A percentile compares a stretch with the other conserved stretches of the same genome.
phyloP scores from a whole-genome alignment of 805 yeast species.

The Clavispora santaluciae region DNA sequence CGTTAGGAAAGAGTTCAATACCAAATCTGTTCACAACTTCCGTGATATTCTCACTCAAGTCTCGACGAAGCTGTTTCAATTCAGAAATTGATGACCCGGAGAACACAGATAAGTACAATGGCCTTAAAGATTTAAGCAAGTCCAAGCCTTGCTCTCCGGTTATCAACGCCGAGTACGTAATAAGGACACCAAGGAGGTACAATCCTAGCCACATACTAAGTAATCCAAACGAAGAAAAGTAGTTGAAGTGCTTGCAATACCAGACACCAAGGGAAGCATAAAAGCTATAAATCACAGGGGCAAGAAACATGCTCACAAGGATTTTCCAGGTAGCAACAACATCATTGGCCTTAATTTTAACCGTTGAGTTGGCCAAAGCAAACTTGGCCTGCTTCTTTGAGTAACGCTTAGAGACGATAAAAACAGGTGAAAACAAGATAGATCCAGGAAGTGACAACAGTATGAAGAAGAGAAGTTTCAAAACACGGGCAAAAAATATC shows the following conservation, averaged over 20 bases:
- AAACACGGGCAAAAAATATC: conserved; percentile 52
- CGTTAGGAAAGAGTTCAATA: conserved; percentile 75
- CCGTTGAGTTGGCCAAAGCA: conserved; percentile 83
- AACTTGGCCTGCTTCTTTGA: conserved; percentile 67
- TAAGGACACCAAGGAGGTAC: conserved; percentile 61
- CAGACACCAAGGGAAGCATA: conserved; percentile 66
- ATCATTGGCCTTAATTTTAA: conserved; percentile 87
- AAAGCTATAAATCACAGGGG: conserved; percentile 78
- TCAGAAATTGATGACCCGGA: conserved; percentile 53
- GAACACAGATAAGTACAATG: conserved; percentile 63
- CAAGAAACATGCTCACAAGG: conserved; percentile 78
- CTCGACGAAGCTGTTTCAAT: conserved; percentile 56
- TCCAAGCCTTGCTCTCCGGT: conserved; percentile 95
- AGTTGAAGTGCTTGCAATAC: conserved; percentile 13
- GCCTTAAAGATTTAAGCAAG: conserved; percentile 74
- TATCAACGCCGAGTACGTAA: conserved; percentile 86
- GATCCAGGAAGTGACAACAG: conserved; percentile 83
- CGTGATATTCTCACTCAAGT: conserved; percentile 69
- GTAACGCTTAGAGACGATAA: conserved; percentile 68
- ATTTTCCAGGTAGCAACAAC: conserved; percentile 98
- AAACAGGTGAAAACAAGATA: conserved; percentile 82
- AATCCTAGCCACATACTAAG: conserved; percentile 41
- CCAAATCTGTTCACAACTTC: conserved; percentile 77
- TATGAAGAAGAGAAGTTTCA: conserved; percentile 52
- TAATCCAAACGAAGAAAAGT: conserved; percentile 12